A percentile compares a stretch with the other conserved stretches of the same genome.
phyloP scores from a whole-genome alignment of 129 eudicot genomes.

The Flaveria ramosissima region DNA sequence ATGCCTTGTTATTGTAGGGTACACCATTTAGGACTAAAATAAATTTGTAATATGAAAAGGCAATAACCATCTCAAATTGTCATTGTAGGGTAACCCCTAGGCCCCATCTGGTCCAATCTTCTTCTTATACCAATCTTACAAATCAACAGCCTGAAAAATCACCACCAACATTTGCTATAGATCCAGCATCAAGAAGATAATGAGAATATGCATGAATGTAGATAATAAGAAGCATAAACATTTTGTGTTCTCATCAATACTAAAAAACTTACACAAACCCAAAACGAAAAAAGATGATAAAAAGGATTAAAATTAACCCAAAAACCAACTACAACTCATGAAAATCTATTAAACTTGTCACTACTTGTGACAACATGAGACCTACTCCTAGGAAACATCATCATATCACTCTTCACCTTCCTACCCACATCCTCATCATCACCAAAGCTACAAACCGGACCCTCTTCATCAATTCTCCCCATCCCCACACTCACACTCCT shows the following conservation, averaged over 20 bases:
- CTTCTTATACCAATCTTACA: no score
- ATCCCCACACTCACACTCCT: constrained; percentile 60
- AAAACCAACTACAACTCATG: constrained; percentile 6
- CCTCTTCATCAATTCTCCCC: constrained; percentile 66
- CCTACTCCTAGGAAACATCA: constrained; percentile 55
- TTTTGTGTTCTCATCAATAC: background rate
- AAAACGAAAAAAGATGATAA: background rate
- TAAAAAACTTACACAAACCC: background rate
- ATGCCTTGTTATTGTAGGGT: no score
- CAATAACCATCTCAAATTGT: no score
- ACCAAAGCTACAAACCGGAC: constrained; percentile 34
- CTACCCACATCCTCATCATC: constrained; percentile 24
- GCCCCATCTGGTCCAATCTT: no score
- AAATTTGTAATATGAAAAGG: no score
- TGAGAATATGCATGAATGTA: no score
- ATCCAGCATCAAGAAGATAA: no score
- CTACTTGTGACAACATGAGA: constrained; percentile 50
- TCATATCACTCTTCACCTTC: constrained; percentile 31
- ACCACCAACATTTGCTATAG: no score
- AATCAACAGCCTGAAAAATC: no score
- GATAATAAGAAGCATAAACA: background rate
- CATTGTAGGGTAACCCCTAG: no score
- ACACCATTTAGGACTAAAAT: no score
- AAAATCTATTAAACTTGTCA: constrained; percentile 26
- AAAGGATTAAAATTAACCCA: background rate